These are phyloP conservation scores for Magnusiomyces tetraspermus DNA, from an alignment of 1,139 yeast genomes.

Conservation along the genomic window DNA sequence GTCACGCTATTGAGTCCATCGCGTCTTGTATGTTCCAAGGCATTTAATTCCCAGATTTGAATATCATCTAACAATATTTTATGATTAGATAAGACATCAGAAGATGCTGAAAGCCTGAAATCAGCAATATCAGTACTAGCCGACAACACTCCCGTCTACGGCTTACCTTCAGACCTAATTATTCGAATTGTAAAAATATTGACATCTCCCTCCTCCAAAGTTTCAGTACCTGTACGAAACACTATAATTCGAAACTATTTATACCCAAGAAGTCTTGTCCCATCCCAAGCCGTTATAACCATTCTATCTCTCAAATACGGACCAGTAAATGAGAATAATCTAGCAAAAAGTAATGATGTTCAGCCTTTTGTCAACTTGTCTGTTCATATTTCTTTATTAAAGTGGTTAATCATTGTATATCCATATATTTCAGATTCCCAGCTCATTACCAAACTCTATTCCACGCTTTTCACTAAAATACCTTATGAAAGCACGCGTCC, in stretches of 20 bases:
- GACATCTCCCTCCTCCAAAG: conserved; percentile 10
- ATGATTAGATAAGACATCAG: background rate
- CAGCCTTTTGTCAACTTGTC: conserved; percentile 11
- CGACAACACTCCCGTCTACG: background rate
- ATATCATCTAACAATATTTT: background rate
- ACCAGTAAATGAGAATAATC: background rate
- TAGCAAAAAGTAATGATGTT: background rate
- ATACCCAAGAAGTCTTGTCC: conserved; percentile 11
- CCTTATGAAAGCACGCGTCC: conserved; percentile 39
- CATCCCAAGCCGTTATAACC: conserved; percentile 13
- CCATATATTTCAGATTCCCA: conserved; percentile 26
- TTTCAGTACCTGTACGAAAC: conserved; percentile 9
- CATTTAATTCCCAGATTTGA: background rate
- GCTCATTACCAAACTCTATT: conserved; percentile 27
- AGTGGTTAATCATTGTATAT: conserved; percentile 36
- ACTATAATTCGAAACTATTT: conserved; percentile 15
- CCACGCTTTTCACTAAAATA: conserved; percentile 37
- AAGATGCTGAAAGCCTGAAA: background rate
- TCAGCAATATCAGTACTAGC: background rate
- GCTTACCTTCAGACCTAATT: background rate
- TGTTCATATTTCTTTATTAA: conserved; percentile 30
- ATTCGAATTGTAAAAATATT: conserved; percentile 3
- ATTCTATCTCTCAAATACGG: conserved; percentile 7
- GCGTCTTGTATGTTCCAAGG: background rate
- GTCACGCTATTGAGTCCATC: background rate